Base-by-base conservation (phyloP, 164 flowering plant species). In the Saururus chinensis region DNA sequence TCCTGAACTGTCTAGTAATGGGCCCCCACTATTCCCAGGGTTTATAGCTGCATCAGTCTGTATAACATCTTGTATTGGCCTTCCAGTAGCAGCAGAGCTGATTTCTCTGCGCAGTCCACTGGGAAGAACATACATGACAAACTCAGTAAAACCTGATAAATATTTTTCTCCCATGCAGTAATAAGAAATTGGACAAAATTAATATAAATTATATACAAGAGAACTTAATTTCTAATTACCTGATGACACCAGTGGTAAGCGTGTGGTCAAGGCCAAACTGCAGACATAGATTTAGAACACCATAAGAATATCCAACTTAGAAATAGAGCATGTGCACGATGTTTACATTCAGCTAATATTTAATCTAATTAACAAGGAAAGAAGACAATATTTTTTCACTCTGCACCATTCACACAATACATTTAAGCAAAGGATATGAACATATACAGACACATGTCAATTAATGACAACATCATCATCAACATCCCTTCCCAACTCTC, bases 261-360 rank as follows among this genome's bases (percentile, higher is more conserved):
- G 98, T 92, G 69, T 92, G 98, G 69, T 92, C 98, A 69, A 92
- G 93, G 63, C 96, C 98, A 78, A 92, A 92, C 98, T 92, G 95
- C 79, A 75, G 70, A 62, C 59, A 41, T 16, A 61, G 1, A 59
- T 48, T 19, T 42, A 0, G 37, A 62, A 64, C 19, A 54, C 51
- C 48, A 54, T 13, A 51, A 40, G 22, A 66, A 53, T 52, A 24
- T 41, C 22, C 16, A 45, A 17, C 2, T 12, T 12, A 45, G 1
- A 8, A 45, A 45, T 45, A 45, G 37, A 6, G 37, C 37, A 6
- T 30, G 2, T 30, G 6, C 37, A 30, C 2, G 37, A 30, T 30
- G 37, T 30, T 30, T 30, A n/a, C 37, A 30, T 30, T 30, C 6
- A 30, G 37, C 37, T 30, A 30, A 30, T 2, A 30, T 6, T 2